Evolutionary conservation across 305 asterid species (phyloP).

Genomic region (Withania somnifera): DNA sequence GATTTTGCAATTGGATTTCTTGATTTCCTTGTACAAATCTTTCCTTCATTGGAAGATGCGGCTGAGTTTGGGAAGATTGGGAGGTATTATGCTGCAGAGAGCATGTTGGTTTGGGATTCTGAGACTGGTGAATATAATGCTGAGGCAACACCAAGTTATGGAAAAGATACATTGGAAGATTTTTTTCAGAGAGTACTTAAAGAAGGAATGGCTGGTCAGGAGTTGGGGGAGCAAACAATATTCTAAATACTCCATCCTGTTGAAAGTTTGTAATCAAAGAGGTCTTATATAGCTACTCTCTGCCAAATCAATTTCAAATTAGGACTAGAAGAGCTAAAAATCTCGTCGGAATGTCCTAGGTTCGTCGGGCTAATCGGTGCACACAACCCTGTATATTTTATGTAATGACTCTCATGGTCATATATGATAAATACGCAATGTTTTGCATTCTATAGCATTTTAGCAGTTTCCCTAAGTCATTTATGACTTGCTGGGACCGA

Average conservation of each 20-base stretch:
- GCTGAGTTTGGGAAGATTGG: slow-evolving; percentile 98
- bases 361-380: too few species aligned
- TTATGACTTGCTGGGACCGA: too few species aligned
- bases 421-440: too few species aligned
- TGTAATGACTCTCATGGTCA: too few species aligned
- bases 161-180: slow-evolving; percentile 73
- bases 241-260: slow-evolving; percentile 20
- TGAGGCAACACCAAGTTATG: slow-evolving; percentile 78
- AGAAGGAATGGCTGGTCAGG: slow-evolving; percentile 91
- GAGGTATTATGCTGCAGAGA: slow-evolving; percentile 92
- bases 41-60: slow-evolving; percentile 72
- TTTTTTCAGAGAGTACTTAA: slow-evolving; percentile 67
- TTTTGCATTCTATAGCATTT: too few species aligned
- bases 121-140: slow-evolving; percentile 63
- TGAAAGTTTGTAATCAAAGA: background rate
- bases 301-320: slow-evolving; percentile 4
- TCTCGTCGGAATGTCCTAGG: too few species aligned
- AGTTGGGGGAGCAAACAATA: slow-evolving; percentile 79
- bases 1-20: slow-evolving; percentile 79
- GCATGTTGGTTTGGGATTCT: slow-evolving; percentile 73
- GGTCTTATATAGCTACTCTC: slow-evolving; percentile 4
- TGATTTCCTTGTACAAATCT: slow-evolving; percentile 59
- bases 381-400: too few species aligned
- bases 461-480: too few species aligned
- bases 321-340: too few species aligned